Evolutionary conservation across 345 rosid genomes (phyloP).

Genomic region (Gossypium australe): DNA sequence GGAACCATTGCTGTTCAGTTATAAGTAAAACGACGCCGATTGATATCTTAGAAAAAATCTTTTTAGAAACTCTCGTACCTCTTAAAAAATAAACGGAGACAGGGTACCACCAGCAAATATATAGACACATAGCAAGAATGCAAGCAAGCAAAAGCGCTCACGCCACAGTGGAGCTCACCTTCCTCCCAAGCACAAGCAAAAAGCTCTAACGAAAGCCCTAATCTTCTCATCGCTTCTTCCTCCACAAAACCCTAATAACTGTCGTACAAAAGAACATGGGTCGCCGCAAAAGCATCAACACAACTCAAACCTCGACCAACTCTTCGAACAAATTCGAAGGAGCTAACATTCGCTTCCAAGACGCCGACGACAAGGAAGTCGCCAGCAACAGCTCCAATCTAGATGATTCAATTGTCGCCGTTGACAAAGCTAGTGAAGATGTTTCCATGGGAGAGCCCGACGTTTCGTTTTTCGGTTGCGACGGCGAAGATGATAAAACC

Average conservation of each 20-base stretch:
- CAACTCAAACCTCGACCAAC: slow-evolving; percentile 19
- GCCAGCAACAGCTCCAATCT: slow-evolving; percentile 36
- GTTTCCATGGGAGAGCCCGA: slow-evolving; percentile 49
- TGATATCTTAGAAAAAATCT: neutral
- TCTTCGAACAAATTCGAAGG: slow-evolving; percentile 16
- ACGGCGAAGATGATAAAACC: slow-evolving; percentile 57
- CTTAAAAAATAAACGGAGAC: neutral
- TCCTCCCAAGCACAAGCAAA: neutral
- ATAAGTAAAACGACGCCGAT: neutral
- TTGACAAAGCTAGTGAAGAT: slow-evolving; percentile 36
- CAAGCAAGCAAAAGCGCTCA: neutral
- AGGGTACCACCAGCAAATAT: neutral
- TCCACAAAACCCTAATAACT: slow-evolving; percentile 21
- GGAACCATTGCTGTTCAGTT: neutral
- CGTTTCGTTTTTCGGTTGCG: slow-evolving; percentile 23
- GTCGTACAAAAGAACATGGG: slow-evolving; percentile 25
- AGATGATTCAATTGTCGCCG: slow-evolving; percentile 26
- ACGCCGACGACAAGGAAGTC: slow-evolving; percentile 40
- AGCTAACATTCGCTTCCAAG: slow-evolving; percentile 46
- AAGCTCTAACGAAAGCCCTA: slow-evolving; percentile 24
- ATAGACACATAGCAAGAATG: neutral
- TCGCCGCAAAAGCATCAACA: slow-evolving; percentile 31
- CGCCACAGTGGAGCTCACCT: neutral
- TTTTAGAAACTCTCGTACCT: neutral
- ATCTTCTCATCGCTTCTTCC: slow-evolving; percentile 13